Base-by-base conservation (phyloP, 2,329 filamentous ascomycete species). In the Nemania diffusa region DNA sequence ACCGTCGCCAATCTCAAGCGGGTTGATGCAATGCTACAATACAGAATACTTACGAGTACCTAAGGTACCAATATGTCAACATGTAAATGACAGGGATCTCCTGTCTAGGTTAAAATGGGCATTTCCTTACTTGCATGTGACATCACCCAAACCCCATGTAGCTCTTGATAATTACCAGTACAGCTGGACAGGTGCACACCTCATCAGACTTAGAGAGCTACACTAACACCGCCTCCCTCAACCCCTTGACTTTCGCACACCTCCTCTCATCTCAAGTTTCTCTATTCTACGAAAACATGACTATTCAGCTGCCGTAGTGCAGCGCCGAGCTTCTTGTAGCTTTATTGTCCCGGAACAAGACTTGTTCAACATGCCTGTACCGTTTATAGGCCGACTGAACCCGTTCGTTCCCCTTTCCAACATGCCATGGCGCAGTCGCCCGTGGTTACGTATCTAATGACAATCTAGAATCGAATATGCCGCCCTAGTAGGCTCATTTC, bases 401-500 rank as follows among this genome's bases (percentile, higher is more conserved):
- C 71, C 78, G 80, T 81, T 72, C 70, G 79, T 76, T 46, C 20
- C 48, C 57, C 15, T 37, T 42, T 5, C 40, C 15, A 8, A 24
- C 29, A 29, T 44, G 37, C 32, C n/a, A 5, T 40, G 6, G 2
- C 6, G 26, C 2, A 22, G 22, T 9, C 1, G 9, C 4, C 48
- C 4, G 22, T 13, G 13, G 15, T n/a, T 51, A 5, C 40, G 61
- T 52, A 55, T 68, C 73, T 69, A 40, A 72, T 51, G 9, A 8
- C 48, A 20, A 27, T 24, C 26, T 71, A 94, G 92, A 79, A 87
- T 87, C 80, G 94, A 99, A 82, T 98, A 98, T 82, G 81, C 97
- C 70, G 93, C 94, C 44, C 88, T 99, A 50, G 81, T 96, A 53
- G 89, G 90, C 62, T 98, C 95, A 7, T 92, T 98, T 75, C 75